Base-by-base conservation (phyloP, 345 rosid species). In the Trapa incisa region DNA sequence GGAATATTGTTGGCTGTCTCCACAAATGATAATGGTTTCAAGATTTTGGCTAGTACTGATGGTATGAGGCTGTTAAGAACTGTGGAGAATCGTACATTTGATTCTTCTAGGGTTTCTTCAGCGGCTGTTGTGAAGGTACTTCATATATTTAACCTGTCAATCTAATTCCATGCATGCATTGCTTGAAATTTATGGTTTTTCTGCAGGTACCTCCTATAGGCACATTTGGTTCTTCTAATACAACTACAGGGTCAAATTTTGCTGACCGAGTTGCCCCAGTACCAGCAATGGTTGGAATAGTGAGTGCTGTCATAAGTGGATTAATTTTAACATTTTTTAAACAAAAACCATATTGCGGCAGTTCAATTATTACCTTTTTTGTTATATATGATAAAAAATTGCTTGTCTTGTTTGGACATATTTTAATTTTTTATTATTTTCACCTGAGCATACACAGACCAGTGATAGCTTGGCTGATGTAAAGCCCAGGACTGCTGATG, bases 1-100 rank as follows among this genome's bases (percentile, higher is more conserved):
- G 97, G 97, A 70, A 79, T 78, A 22, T 76, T 91, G 39, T 77
- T 91, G 75, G 94, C 97, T 39, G 84, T 89, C 75, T 87, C 97
- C 45, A 87, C 97, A 60, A 85, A 65, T 74, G 97, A 91, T 72
- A 83, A 87, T 74, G 79, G 87, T 50, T 71, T 91, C 63, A 89
- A 84, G 79, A 80, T 91, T 71, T 80, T 91, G 70, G 96, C 97
- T 58, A 89, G 80, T 75, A 73, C 86, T n/a, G 97, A 91, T 66
- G 97, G 94, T 64, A 52, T 83, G 41, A 83, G 87, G 81, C 70
- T 91, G 74, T 73, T 91, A 68, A 74, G 88, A 38, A 82, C 85
- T 10, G 74, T 80, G 70, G 97, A 89, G 73, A 88, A 71, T 69
- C 87, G 87, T 71, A 54, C 92, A 69, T 87, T 88, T 87, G 99